Base-by-base conservation (phyloP, 1,284 basidiomycete genomes). In the Rhizopogon parksii region DNA sequence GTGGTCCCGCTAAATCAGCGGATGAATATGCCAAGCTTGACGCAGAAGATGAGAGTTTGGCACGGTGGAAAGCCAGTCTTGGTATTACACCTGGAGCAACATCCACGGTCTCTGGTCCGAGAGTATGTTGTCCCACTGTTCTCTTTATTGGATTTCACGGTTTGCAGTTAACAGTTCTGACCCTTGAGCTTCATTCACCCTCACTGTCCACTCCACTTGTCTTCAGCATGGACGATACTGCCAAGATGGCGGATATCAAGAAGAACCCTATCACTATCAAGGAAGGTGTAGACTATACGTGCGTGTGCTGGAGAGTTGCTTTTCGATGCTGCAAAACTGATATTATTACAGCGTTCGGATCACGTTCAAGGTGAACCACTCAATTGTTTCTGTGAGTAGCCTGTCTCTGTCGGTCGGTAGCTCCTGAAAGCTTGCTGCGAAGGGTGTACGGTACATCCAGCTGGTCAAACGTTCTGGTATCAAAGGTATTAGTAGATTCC, bases 1-100 rank as follows among this genome's bases (percentile, higher is more conserved):
- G 70, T n/a, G 25, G 30, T 7, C 79, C 76, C 53, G 77, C 73
- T 17, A 90, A 86, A 71, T 73, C 73, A 40, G 69, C 81, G 15
- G 83, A 85, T 40, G 87, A 89, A 63, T 87, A 87, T 53, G 81
- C 80, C 12, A 70, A 83, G 40, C 78, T 94, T 49, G 91, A 94
- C 68, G 87, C 85, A 9, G 75, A 88, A 54, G 91, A 95, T 66
- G 90, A 93, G 68, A 90, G 86, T 67, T 73, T 90, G 63, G 80
- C 80, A 12, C 84, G 90, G 56, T 95, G 91, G 91, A 95, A 95
- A 67, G 90, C 88, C 21, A 92, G 85, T 55, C 77, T 95, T 34
- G 93, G 93, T 49, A 83, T 95, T 57, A 79, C 78, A 43, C 76
- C 84, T 19, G 82, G 78, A 47, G 74, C 61, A 14, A 46, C 70